phyloP scores from a whole-genome alignment of 2,329 filamentous ascomycete genomes.

The Ceratocystis huliohia region DNA sequence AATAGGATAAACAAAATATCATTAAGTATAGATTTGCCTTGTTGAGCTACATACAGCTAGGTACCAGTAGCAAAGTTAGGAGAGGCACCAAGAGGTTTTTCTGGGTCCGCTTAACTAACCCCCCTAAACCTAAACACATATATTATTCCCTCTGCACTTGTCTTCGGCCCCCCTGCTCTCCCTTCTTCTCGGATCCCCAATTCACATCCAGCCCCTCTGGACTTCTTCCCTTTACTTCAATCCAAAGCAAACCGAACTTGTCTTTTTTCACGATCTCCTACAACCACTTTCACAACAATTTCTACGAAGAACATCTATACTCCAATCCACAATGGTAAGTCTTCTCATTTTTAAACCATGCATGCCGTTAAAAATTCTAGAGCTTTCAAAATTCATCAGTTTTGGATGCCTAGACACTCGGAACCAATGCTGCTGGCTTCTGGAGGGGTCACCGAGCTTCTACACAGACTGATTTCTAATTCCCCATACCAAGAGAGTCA shows the following conservation, averaged over 20 bases:
- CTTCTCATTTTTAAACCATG: neutral
- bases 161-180: neutral
- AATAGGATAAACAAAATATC: no score
- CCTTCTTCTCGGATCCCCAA: neutral
- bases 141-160: constrained; percentile 7
- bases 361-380: neutral
- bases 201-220: constrained; percentile 1
- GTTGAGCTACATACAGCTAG: neutral
- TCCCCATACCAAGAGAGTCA: constrained; percentile 13
- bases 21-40: neutral
- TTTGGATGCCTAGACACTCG: neutral
- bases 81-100: constrained; percentile 7
- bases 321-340: constrained; percentile 20
- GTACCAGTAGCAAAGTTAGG: neutral
- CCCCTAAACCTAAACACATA: constrained; percentile 1
- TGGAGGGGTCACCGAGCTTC: constrained; percentile 6
- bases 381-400: neutral
- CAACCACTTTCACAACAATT: neutral
- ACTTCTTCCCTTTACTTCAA: neutral
- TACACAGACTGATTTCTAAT: neutral
- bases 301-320: neutral
- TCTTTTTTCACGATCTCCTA: neutral
- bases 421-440: neutral
- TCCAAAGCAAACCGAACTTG: neutral
- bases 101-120: neutral